These are phyloP conservation scores for Clavariopsis aquatica DNA, from an alignment of 495 filamentous ascomycete genomes.

Conservation along the genomic window DNA sequence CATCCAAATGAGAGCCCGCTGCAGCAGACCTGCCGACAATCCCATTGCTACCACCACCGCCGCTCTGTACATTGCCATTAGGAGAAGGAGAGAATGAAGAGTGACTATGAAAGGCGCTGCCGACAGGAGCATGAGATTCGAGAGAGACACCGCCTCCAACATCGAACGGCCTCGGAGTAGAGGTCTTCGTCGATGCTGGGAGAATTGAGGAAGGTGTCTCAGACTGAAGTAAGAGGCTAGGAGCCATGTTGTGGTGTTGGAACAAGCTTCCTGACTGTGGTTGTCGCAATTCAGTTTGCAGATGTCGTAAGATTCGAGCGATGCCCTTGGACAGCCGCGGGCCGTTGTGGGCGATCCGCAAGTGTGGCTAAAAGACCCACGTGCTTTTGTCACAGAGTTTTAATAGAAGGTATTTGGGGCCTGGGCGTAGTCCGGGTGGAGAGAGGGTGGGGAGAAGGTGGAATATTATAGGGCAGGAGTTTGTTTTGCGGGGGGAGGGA, in stretches of 20 bases:
- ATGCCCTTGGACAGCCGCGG: not conserved
- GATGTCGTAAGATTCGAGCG: not conserved
- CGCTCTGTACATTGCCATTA: slow-evolving; percentile 15
- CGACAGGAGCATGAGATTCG: slow-evolving; percentile 20
- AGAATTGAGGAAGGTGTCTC: not conserved
- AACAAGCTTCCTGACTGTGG: not conserved
- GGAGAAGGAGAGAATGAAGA: slow-evolving; percentile 14
- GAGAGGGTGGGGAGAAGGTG: not conserved
- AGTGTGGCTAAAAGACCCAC: not conserved
- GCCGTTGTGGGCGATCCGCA: not conserved
- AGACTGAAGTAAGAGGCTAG: slow-evolving; percentile 10
- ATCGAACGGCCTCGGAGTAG: not conserved
- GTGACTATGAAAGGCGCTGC: slow-evolving; percentile 12
- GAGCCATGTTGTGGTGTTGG: slow-evolving; percentile 10
- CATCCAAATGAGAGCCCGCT: slow-evolving; percentile 10
- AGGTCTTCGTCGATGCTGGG: not conserved
- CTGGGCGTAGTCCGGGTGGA: not conserved
- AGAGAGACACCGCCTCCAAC: slow-evolving; percentile 8
- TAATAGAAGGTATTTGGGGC: not conserved
- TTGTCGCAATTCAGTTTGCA: not conserved
- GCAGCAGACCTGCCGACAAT: not conserved
- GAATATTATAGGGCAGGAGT: not conserved
- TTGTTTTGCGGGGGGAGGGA: not conserved
- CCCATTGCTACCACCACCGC: slow-evolving; percentile 3
- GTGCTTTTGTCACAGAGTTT: not conserved